Percentiles rank a stretch among this genome's conserved stretches.
These are phyloP conservation scores for Dioscorea dumetorum DNA, from an alignment of 106 monocot species.

Conservation along the genomic window DNA sequence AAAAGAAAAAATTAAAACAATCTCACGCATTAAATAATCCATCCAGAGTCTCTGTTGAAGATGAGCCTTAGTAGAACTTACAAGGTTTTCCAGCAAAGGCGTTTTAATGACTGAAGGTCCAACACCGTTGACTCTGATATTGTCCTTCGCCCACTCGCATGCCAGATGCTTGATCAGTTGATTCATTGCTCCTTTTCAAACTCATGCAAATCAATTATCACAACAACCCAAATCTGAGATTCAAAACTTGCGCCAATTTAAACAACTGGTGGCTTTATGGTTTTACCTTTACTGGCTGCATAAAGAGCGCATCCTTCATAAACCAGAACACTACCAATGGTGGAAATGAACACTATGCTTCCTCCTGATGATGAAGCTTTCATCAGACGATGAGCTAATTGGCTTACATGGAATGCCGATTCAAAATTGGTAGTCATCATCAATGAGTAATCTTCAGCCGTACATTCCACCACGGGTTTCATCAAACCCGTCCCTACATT, in stretches of 20 bases:
- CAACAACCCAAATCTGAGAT: too few relatives aligned
- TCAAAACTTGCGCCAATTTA: background rate
- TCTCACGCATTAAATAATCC: too few relatives aligned
- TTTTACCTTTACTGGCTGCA: slow-evolving; percentile 12
- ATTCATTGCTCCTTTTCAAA: slow-evolving; percentile 30
- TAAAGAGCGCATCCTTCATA: background rate
- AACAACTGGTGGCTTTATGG: too few relatives aligned
- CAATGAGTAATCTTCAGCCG: slow-evolving; percentile 1
- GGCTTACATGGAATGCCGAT: slow-evolving; percentile 32
- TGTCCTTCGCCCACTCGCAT: slow-evolving; percentile 31
- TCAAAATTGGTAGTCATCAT: slow-evolving; percentile 27
- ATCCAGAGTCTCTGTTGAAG: too few relatives aligned
- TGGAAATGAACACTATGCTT: slow-evolving; percentile 23
- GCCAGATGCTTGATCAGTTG: slow-evolving; percentile 30
- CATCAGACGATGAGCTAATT: slow-evolving; percentile 27
- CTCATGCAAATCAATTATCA: too few relatives aligned
- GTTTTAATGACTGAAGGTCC: slow-evolving; percentile 25
- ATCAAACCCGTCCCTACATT: too few relatives aligned
- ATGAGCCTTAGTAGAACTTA: too few relatives aligned
- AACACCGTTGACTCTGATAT: slow-evolving; percentile 24
- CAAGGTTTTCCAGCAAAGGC: background rate
- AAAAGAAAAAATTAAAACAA: too few relatives aligned
- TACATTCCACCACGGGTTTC: too few relatives aligned
- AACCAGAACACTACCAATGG: background rate
- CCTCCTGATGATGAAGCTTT: slow-evolving; percentile 18